Evolutionary conservation across 1,284 basidiomycete species (phyloP), one percentile per base, ranked within the genome.

Genomic region (Irpex sp.): DNA sequence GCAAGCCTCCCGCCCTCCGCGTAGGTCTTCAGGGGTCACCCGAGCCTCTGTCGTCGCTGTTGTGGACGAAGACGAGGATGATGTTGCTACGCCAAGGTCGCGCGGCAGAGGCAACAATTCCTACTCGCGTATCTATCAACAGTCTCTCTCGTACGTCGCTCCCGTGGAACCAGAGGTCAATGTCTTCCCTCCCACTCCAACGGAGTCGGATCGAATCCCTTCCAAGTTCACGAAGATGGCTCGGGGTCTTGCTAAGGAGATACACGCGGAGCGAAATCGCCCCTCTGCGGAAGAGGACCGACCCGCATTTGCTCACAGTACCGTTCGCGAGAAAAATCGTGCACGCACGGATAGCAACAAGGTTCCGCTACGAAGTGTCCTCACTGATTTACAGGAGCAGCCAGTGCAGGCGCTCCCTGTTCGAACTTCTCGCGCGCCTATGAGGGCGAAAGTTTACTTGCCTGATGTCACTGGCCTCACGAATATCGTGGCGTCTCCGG

Each of bases 381-480:
- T 57, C 19, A 69, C 67, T 36, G 66, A 66, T 8, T 34, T 62
- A 8, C 58, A 62, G 21, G 59, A 49, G 13, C 44, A 59, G 6
- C 59, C 44, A 4, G 11, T n/a, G 40, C 8, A 58, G 40, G 67
- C 62, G 31, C 58, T 64, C 54, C 47, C 62, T 38, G 9, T 59
- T 64, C 4, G 60, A 17, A 36, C 9, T 15, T 51, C 63, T 5
- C 61, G 60, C 11, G 72, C 72, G 0, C 71, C 72, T 4, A 67
- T 67, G 67, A 73, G 40, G n/a, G 64, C 64, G 9, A 70, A 69
- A 26, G 74, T 92, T 11, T 81, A 88, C 56, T 76, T 93, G 2
- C 91, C 91, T 0, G 91, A 93, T 66, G 84, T 93, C 5, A 93
- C 91, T 2, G 91, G 91, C 0, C 72, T 93, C 11, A 93, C 91